Percentiles rank a stretch among this genome's conserved stretches.
phyloP scores from a whole-genome alignment of 768 basidiomycete genomes.

The Cystobasidium onofrii region DNA sequence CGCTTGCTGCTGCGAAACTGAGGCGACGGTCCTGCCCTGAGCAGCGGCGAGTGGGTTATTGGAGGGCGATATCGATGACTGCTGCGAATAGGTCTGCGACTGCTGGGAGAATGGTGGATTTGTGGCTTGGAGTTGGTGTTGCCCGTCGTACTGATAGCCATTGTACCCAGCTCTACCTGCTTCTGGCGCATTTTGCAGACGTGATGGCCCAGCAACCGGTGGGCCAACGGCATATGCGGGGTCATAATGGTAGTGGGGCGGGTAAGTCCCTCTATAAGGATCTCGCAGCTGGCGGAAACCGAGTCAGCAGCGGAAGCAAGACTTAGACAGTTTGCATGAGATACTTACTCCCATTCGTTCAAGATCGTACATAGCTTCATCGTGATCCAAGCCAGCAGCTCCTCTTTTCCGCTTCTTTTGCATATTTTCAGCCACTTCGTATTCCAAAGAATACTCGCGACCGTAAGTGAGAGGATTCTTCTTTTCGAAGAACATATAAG shows the following conservation, averaged over 20 bases:
- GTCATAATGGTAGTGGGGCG: constrained; percentile 32
- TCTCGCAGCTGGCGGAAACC: constrained; percentile 34
- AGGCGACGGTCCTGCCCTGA: constrained; percentile 23
- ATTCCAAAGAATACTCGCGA: constrained; percentile 34
- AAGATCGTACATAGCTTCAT: constrained; percentile 35
- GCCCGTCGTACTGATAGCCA: background rate
- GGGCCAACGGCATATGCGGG: constrained; percentile 11
- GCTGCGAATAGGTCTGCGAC: background rate
- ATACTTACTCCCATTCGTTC: constrained; percentile 42
- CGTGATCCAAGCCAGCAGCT: constrained; percentile 37
- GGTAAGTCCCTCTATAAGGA: constrained; percentile 21
- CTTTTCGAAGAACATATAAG: constrained; percentile 31
- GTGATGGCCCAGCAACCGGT: background rate
- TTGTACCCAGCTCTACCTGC: background rate
- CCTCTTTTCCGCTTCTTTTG: constrained; percentile 36
- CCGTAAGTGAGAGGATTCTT: constrained; percentile 36
- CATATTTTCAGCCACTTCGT: constrained; percentile 38
- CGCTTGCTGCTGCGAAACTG: constrained; percentile 16
- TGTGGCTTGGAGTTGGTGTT: background rate
- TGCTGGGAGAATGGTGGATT: background rate
- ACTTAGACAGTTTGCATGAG: no score
- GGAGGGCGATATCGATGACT: background rate
- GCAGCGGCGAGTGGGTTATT: constrained; percentile 18
- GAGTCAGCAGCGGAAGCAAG: background rate
- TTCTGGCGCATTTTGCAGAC: background rate